Conservation (phyloP, 768 basidiomycete species). For the Phanerochaete sordida region DNA sequence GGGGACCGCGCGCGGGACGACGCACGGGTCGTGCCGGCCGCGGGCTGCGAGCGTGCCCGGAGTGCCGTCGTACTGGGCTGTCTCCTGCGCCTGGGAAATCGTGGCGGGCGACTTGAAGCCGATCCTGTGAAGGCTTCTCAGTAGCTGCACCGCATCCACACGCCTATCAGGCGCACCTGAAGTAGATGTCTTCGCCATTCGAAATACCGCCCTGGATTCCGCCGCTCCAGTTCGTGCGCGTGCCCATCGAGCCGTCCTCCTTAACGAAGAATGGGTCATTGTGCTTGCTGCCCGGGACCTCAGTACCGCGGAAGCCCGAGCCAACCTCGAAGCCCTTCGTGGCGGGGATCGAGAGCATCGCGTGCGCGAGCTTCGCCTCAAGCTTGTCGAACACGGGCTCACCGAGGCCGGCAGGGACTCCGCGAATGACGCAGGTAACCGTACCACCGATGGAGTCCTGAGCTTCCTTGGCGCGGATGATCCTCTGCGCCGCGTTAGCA, state of each 20-base stretch:
- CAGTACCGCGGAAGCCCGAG: slow-evolving; percentile 92
- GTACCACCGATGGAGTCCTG: slow-evolving; percentile 98
- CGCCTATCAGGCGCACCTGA: slow-evolving; percentile 55
- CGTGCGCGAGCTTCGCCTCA: slow-evolving; percentile 92
- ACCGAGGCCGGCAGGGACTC: slow-evolving; percentile 86
- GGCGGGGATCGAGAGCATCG: slow-evolving; percentile 98
- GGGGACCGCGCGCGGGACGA: slow-evolving; percentile 94
- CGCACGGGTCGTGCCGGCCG: slow-evolving; percentile 96
- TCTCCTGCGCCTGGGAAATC: slow-evolving; percentile 87
- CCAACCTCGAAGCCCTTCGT: slow-evolving; percentile 99
- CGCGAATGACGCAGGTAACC: slow-evolving; percentile 93
- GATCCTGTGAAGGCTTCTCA: slow-evolving; percentile 44
- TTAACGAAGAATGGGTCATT: slow-evolving; percentile 82
- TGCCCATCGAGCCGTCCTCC: slow-evolving; percentile 71
- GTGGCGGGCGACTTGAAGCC: slow-evolving; percentile 99
- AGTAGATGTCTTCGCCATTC: slow-evolving; percentile 97
- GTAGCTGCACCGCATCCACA: neutral
- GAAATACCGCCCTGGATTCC: slow-evolving; percentile 98
- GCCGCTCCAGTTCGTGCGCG: slow-evolving; percentile 92
- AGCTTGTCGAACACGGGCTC: slow-evolving; percentile 99
- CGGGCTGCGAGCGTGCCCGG: slow-evolving; percentile 84
- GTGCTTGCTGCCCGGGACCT: slow-evolving; percentile 89
- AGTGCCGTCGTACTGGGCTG: slow-evolving; percentile 92
- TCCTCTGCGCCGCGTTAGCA: slow-evolving; percentile 63
- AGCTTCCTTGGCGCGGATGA: slow-evolving; percentile 87